phyloP scores from a whole-genome alignment of 768 basidiomycete genomes.

The Leccinum variicolor region DNA sequence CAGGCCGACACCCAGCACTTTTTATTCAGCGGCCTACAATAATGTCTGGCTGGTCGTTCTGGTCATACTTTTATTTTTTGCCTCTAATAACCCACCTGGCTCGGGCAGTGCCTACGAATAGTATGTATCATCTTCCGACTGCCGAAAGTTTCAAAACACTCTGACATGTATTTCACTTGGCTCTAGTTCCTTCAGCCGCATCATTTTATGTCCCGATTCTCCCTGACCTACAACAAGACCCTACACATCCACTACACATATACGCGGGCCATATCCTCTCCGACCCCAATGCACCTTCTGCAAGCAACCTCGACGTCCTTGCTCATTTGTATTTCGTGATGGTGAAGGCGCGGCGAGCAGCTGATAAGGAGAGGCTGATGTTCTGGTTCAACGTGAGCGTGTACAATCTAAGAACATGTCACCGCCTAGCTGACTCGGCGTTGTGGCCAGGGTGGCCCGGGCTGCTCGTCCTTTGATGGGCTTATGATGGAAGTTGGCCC shows the following conservation, averaged over 20 bases:
- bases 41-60: conserved; percentile 3
- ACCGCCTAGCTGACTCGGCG: background rate
- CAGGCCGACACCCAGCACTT: background rate
- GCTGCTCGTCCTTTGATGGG: conserved; percentile 96
- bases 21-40: conserved; percentile 1
- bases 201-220: conserved; percentile 79
- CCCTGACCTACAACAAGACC: conserved; percentile 74
- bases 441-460: conserved; percentile 77
- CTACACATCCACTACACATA: conserved; percentile 67
- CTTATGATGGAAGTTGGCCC: conserved; percentile 99
- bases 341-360: conserved; percentile 78
- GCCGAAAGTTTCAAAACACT: background rate
- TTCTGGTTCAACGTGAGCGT: conserved; percentile 93
- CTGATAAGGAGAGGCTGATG: conserved; percentile 87
- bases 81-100: conserved; percentile 3
- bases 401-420: background rate
- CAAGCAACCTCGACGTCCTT: conserved; percentile 55
- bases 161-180: background rate
- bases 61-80: conserved; percentile 18
- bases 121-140: conserved; percentile 29
- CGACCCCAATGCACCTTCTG: conserved; percentile 57
- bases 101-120: conserved; percentile 36
- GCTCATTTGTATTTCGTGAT: conserved; percentile 88
- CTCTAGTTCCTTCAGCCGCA: conserved; percentile 69
- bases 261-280: conserved; percentile 85